phyloP scores from a whole-genome alignment of 1,139 yeast species.

The Magnusiomyces paraingens region DNA sequence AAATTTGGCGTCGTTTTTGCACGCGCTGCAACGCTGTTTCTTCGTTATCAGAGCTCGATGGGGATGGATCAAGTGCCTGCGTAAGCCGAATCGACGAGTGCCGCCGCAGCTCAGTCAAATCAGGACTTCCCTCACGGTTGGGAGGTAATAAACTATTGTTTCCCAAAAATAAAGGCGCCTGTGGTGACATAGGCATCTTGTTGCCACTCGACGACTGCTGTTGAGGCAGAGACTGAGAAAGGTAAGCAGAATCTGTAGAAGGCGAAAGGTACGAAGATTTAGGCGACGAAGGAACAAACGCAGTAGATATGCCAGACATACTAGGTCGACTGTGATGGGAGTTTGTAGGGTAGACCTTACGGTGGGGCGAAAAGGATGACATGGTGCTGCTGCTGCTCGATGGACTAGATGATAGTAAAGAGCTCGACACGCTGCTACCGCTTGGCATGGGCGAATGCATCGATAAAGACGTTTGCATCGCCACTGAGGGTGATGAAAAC shows the following conservation, averaged over 20 bases:
- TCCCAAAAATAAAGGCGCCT: neutral
- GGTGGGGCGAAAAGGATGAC: conserved; percentile 14
- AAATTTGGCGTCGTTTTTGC: conserved; percentile 50
- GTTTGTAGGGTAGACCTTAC: conserved; percentile 8
- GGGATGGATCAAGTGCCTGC: conserved; percentile 45
- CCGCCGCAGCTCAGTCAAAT: conserved; percentile 18
- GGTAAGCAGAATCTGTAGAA: neutral
- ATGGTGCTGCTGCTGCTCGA: conserved; percentile 15
- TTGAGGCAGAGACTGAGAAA: conserved; percentile 1
- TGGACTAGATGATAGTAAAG: conserved; percentile 17
- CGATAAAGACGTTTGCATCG: conserved; percentile 16
- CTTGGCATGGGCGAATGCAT: conserved; percentile 17
- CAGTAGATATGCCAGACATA: conserved; percentile 13
- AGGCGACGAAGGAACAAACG: conserved; percentile 8
- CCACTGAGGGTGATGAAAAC: conserved; percentile 9
- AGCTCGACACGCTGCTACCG: conserved; percentile 5
- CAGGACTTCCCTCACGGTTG: conserved; percentile 27
- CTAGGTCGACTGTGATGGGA: conserved; percentile 11
- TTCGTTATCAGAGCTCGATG: conserved; percentile 66
- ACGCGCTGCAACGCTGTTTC: conserved; percentile 54
- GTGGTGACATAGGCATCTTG: conserved; percentile 12
- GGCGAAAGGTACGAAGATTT: conserved; percentile 4
- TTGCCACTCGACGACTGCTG: neutral
- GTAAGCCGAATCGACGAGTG: conserved; percentile 30
- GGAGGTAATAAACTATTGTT: conserved; percentile 11